Evolutionary conservation across 257 asterid genomes (phyloP), one percentile per base, ranked within the genome.

Genomic region (Plantago major): DNA sequence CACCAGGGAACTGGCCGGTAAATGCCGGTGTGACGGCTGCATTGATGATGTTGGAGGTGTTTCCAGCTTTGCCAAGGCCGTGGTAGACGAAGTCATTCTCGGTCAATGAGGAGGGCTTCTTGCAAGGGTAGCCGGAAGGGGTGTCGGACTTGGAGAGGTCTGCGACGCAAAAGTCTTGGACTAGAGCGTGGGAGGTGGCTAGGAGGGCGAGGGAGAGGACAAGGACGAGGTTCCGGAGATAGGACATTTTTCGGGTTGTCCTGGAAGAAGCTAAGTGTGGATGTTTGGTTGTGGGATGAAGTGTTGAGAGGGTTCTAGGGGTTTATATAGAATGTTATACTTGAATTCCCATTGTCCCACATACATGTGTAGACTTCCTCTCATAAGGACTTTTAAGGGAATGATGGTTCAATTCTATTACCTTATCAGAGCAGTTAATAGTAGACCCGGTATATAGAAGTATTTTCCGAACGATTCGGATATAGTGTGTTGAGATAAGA

Each of bases 81-180:
- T 67, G 72, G 81, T 10, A 90, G 28, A 67, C 81, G 68, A 85
- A 87, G 58, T 85, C 95, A 1, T 66, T 64, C n/a, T 75, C 92
- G 0, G 78, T 76, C 18, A 90, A 85, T 0, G 15, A 0, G 18
- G 81, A 3, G 11, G 73, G 13, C 3, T 80, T 84, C 82, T 90
- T 90, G 93, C 97, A 87, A 0, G 96, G 78, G 80, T 81, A 87
- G 52, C 97, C 97, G 53, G 90, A 78, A 33, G 95, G 97, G 22
- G 74, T 65, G 0, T 74, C 44, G 3, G 90, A 81, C 5, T 55
- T 54, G 37, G 73, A 44, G 9, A 85, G 78, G 78, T 90, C 97
- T 1, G 85, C 97, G 0, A 90, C 93, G 62, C 97, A 90, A 77
- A 87, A 90, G 78, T 90, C 97, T 8, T 70, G 83, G 6, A 71